These are phyloP conservation scores for Gossypium stocksii DNA, from an alignment of 345 rosid species.

Conservation along the genomic window DNA sequence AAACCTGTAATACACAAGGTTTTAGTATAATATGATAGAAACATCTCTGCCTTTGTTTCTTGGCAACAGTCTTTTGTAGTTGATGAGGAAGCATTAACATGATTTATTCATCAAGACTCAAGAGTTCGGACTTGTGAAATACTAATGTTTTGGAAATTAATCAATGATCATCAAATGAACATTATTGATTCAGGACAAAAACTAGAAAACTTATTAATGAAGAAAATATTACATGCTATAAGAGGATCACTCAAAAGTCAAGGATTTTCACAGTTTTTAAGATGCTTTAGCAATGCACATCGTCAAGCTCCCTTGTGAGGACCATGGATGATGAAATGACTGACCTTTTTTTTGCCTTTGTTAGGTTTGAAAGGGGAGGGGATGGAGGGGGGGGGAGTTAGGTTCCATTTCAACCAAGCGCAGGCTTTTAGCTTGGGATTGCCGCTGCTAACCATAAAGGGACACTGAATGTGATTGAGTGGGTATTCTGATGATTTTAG, in stretches of 20 bases:
- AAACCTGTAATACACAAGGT: not conserved
- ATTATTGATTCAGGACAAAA: not conserved
- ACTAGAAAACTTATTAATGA: not conserved
- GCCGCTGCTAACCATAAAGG: slow-evolving; percentile 19
- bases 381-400: not conserved
- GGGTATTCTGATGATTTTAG: slow-evolving; percentile 29
- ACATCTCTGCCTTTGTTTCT: slow-evolving; percentile 13
- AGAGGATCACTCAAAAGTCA: not conserved
- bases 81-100: not conserved
- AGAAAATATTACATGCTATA: not conserved
- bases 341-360: not conserved
- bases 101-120: not conserved
- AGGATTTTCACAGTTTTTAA: not conserved
- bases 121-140: not conserved
- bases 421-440: slow-evolving; percentile 24
- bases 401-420: slow-evolving; percentile 15
- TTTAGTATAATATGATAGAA: not conserved
- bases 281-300: not conserved
- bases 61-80: not conserved
- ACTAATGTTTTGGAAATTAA: not conserved
- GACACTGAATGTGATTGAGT: slow-evolving; percentile 37
- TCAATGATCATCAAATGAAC: not conserved
- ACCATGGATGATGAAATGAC: slow-evolving; percentile 12
- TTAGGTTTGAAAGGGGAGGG: slow-evolving; percentile 18
- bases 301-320: not conserved